Evolutionary conservation across 257 asterid species (phyloP), one percentile per base, ranked within the genome.

Genomic region (Rauvolfia tetraphylla): DNA sequence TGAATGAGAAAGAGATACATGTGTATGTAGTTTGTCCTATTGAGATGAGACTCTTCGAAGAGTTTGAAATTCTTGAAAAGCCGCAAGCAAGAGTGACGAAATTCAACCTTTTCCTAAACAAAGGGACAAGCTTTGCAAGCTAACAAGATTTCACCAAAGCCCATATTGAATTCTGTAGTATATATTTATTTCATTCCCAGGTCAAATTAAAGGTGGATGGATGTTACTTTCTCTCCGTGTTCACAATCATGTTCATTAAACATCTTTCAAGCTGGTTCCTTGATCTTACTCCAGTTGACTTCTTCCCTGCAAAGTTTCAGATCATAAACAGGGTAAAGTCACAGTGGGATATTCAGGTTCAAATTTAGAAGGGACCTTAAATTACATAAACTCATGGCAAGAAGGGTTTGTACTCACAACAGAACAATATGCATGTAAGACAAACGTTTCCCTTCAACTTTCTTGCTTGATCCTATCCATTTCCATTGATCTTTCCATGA

Each of bases 71-170:
- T 27, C 23, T 36, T 38, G 68, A 76, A 49, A 51, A 33, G 6
- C 2, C 17, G 27, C 39, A 22, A 54, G 14, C 13, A 29, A 36
- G 48, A 46, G 38, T n/a, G 31, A 71, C 68, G 39, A 62, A 72
- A 62, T 78, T 78, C 81, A 71, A 72, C 77, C 67, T 71, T 61
- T 65, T 71, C 73, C 23, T 63, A 78, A 61, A 76, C 81, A 59
- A 61, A 71, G 71, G 72, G 81, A 72, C 81, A 71, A 61, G 71
- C 49, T 41, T 63, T 34, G 49, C 49, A 65, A 66, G 56, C 73
- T 31, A 2, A 33, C 12, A 41, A n/a, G 74, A 54, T 49, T 66
- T 17, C 67, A 23, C 68, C 36, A 34, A 7, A 56, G 51, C 61
- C 71, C 39, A 77, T 13, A 1, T 41, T 20, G 62, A 62, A 25